These are phyloP conservation scores for Penicillium sp. DNA, from an alignment of 2,329 filamentous ascomycete genomes.

Conservation along the genomic window DNA sequence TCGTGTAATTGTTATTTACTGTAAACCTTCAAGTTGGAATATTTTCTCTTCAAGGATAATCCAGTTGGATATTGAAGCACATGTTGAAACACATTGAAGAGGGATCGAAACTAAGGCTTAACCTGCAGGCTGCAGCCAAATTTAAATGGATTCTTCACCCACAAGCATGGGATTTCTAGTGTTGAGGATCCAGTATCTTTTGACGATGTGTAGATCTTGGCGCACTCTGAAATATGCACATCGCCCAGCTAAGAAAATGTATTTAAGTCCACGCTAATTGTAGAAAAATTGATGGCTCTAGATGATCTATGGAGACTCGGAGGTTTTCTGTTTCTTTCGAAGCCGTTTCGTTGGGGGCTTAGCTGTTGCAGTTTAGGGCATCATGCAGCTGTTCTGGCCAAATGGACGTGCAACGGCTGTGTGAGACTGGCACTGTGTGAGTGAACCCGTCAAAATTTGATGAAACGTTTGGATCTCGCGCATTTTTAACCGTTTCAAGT, in stretches of 20 bases:
- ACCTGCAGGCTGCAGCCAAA: conserved; percentile 3
- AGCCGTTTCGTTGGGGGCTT: conserved; percentile 29
- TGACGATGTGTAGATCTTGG: conserved; percentile 3
- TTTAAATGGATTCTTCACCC: conserved; percentile 8
- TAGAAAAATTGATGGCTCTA: not conserved
- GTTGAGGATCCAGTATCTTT: not conserved
- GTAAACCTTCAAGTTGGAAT: not conserved
- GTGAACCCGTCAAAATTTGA: conserved; percentile 5
- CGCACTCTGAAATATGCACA: conserved; percentile 5
- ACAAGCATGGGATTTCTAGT: not conserved
- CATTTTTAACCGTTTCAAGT: conserved; percentile 12
- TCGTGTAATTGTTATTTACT: not conserved
- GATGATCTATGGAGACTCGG: conserved; percentile 2
- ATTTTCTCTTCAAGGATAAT: not conserved
- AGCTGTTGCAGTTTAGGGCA: conserved; percentile 29
- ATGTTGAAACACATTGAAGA: not conserved
- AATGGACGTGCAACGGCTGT: conserved; percentile 24
- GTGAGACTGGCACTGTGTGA: conserved; percentile 18
- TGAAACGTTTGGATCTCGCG: conserved; percentile 12
- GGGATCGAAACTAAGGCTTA: conserved; percentile 4
- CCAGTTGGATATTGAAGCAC: not conserved
- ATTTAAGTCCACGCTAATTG: not conserved
- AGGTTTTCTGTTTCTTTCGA: not conserved
- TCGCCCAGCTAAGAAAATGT: conserved; percentile 3
- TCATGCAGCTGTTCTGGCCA: conserved; percentile 20